Evolutionary conservation across 2,329 filamentous ascomycete genomes (phyloP), one percentile per base, ranked within the genome.

Genomic region (Claviceps humidiphila): DNA sequence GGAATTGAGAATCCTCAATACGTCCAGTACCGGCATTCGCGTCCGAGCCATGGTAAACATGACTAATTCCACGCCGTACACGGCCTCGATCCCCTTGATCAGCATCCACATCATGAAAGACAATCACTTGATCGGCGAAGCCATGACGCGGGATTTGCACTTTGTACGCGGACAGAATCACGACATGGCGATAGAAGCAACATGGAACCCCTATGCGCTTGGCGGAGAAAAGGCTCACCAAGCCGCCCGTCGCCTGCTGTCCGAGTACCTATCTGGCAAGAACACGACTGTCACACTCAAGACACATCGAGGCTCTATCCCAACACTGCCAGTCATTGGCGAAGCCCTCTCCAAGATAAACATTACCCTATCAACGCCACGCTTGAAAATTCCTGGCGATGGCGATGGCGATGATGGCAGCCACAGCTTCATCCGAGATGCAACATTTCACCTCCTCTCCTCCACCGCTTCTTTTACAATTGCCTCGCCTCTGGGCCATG

Each of bases 21-120:
- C 89, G 0, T 84, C 84, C 1, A 71, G 77, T 39, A 80, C 81
- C 2, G 85, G 85, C 3, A 73, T 96, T 47, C 80, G 77, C 20
- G 70, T 97, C 39, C 74, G 82, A 61, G 85, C 87, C 14, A 69
- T 74, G 41, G 75, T 95, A 61, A 95, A 93, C 63, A 76, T 95
- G 55, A 94, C 87, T 4, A 98, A 98, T 62, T 90, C 91, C 1
- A 95, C 90, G 0, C 77, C 83, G 4, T 96, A 97, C 65, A 83
- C 87, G 4, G 90, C 89, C 4, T 74, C 73, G 2, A 74, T 97
- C n/a, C 91, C 91, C 1, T 91, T 82, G 56, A 69, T 88, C 57
- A 89, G 85, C 63, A 76, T 95, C 44, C 80, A 89, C 56, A 70
- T 97, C 43, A 65, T 87, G 34, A 82, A 81, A 60, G 90, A 94